Evolutionary conservation across 2,329 filamentous ascomycete species (phyloP), one percentile per base, ranked within the genome.

Genomic region (Daldinia eschscholtzii): DNA sequence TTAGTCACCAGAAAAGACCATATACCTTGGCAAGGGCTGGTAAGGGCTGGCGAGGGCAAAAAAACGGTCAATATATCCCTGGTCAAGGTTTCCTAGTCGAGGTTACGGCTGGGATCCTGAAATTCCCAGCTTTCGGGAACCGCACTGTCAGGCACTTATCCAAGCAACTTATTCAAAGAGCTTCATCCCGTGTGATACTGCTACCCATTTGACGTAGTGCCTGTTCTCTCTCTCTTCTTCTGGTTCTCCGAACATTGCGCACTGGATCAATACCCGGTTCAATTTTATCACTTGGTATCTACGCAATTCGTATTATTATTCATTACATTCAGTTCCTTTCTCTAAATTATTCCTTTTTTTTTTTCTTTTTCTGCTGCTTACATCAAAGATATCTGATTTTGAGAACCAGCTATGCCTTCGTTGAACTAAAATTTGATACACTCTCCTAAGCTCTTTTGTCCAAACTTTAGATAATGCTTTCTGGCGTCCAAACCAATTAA

Each of bases 41-140:
- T 12, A 18, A 50, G 46, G 46, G 26, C 26, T 30, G 48, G 28
- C 44, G 46, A 63, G 30, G 53, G 48, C 48, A 39, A 65, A 56
- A 56, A 61, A 57, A 58, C 58, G 62, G 66, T 62, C 26, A 60
- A 39, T 20, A 52, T 52, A 52, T 52, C 46, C 46, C 46, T 33
- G 42, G 56, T 56, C 64, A 60, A 48, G 61, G 61, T 58, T 30
- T 42, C 26, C 46, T 42, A 44, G 55, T 30, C 26, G 10, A 57
- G n/a, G 57, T 46, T 48, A 46, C 52, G 41, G n/a, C 42, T 46
- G 44, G 58, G 58, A 37, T 67, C 56, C 44, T 65, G 48, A 65
- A 61, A 68, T 70, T 70, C 65, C 65, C 65, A 68, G 65, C 52
- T 23, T 44, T 65, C 50, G 61, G 68, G 68, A 68, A 70, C 61